Evolutionary conservation across 768 basidiomycete species (phyloP).

Genomic region (Rhizopogon roseolus): DNA sequence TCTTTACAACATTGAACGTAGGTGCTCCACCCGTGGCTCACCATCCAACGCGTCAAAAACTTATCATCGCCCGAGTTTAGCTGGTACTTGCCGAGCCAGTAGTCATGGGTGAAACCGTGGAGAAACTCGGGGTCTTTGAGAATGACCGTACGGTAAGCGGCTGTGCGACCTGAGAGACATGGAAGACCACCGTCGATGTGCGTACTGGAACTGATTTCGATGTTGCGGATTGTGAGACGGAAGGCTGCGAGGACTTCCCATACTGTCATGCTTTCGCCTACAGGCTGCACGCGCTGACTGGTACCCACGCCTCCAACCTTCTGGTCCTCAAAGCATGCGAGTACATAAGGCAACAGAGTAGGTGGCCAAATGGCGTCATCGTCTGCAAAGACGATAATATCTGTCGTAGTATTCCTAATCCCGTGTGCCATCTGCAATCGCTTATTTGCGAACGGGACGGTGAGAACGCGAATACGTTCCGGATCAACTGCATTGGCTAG

Average conservation of each 20-base stretch:
- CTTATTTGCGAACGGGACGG: conserved; percentile 92
- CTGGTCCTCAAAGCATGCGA: conserved; percentile 94
- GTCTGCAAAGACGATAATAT: conserved; percentile 93
- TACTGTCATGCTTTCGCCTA: conserved; percentile 76
- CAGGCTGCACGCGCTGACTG: conserved; percentile 80
- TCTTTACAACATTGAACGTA: conserved; percentile 86
- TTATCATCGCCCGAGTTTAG: conserved; percentile 94
- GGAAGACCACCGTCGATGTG: conserved; percentile 93
- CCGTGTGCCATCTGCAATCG: conserved; percentile 92
- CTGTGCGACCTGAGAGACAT: conserved; percentile 89
- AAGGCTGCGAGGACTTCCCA: conserved; percentile 96
- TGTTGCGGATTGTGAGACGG: conserved; percentile 88
- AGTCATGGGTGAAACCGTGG: conserved; percentile 91
- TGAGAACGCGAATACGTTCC: conserved; percentile 77
- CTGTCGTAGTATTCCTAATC: conserved; percentile 85
- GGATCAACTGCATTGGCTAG: conserved; percentile 88
- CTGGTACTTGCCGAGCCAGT: conserved; percentile 92
- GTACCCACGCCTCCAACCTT: conserved; percentile 91
- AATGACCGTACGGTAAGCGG: conserved; percentile 90
- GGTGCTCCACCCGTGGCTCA: conserved; percentile 92
- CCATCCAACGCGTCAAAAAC: conserved; percentile 95
- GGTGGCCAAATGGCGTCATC: conserved; percentile 97
- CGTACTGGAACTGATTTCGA: conserved; percentile 84
- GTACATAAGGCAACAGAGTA: conserved; percentile 80
- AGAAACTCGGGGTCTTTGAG: conserved; percentile 93